Base-by-base conservation (phyloP, 1,284 basidiomycete species). In the Ceratobasidium papillatum region DNA sequence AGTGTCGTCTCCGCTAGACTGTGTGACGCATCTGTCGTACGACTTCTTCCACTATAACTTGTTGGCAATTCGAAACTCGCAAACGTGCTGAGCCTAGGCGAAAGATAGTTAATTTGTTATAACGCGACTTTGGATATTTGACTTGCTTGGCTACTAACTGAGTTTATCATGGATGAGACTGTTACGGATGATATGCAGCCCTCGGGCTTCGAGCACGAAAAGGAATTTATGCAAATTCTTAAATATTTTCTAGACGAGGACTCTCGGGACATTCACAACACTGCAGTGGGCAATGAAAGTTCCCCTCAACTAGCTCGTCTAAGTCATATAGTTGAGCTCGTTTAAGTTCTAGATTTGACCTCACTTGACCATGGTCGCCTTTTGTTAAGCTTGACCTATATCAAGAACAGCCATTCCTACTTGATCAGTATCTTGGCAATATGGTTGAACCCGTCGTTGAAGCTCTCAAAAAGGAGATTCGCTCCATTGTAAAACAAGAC, bases 371-470 rank as follows among this genome's bases (percentile, higher is more conserved):
- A 75, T 51, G 17, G 62, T 25, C 14, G 1, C 14, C 59, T 41
- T n/a, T 63, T 43, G 49, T n/a, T n/a, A 43, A 98, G 96, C 87
- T 99, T 51, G 88, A 90, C 81, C 88, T 91, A 80, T 99, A 98
- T 80, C 96, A 98, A 80, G 96, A 99, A 75, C 94, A 97, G 79
- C 87, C 96, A 1, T 95, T 96, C 79, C 87, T 99, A 0, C 87
- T 99, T n/a, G 98, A 99, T 81, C 96, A 96, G n/a, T 91, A 89
- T 79, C 87, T 99, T n/a, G 93, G 96, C 79, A 81, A 84, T 19
- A 90, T 99, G 75, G 89, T 99, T 12, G 82, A 85, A 1, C 96
- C 96, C 0, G 89, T 94, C 2, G 90, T 95, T 61, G 86, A 88
- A 36, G 81, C 82, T n/a, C 82, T 98, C 52, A 90, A 90, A 79